Base-by-base conservation (phyloP, 495 filamentous ascomycete species). In the Neurospora cerealis region DNA sequence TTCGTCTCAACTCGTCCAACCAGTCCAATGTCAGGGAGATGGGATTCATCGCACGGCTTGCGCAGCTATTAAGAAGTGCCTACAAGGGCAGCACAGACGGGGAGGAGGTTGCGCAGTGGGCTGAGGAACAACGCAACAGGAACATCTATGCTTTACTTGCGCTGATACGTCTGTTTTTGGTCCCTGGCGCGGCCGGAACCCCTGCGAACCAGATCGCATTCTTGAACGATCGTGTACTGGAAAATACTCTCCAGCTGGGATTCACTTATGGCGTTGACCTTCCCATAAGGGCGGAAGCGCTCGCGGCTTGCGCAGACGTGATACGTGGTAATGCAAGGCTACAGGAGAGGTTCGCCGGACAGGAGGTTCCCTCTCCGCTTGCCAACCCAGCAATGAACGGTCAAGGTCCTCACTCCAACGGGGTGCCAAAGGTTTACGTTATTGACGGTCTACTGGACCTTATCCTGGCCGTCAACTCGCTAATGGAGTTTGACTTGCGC, bases 11-110 rank as follows among this genome's bases (percentile, higher is more conserved):
- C 79, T 85, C 90, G 32, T 93, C 95, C 32, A 99, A 98, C 79
- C 96, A 98, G 81, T 95, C 93, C 41, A 91, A 93, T 75, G 98
- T 99, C 79, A 87, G 96, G 69, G 96, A 99, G 80, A 95, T 92
- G 42, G 94, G 93, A 0, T 95, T 91, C 77, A 89, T 97, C 32
- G 87, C 90, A 38, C 91, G 90, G 78, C 81, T 97, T 69, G 88
- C 90, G 28, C 88, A 86, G 34, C 84, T 98, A 32, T 86, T 98
- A 13, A 82, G 83, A 54, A 88, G 91, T 78, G 88, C 89, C 74
- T 87, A 91, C 72, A 79, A 83, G 75, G 85, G 85, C 54, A 83
- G 87, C 62, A 87, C 87, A 40, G 83, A 83, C 9, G 87, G 89
- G 32, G 89, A 89, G 48, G 88, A 91, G 62, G 82, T 91, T 15